A percentile compares a stretch with the other conserved stretches of the same genome.
Evolutionary conservation across 83 land plant species (phyloP).

Genomic region (Larix sibirica): DNA sequence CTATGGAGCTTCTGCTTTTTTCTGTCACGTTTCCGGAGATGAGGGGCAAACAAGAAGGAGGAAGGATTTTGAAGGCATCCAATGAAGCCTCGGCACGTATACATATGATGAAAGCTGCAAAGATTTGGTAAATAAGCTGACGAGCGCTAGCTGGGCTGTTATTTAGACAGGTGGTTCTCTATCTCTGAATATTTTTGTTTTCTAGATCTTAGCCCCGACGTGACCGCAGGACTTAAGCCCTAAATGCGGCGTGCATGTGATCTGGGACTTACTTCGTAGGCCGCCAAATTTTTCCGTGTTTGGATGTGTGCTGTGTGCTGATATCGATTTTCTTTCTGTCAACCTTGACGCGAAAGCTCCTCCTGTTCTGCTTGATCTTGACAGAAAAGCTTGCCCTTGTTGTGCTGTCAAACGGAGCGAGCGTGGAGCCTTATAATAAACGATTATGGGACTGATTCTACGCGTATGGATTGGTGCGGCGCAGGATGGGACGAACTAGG

Average conservation of each 20-base stretch:
- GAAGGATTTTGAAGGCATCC: too few relatives aligned
- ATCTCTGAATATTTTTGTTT: background rate
- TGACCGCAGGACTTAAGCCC: conserved; percentile 8
- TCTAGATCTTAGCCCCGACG: conserved; percentile 10
- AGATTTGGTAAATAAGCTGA: too few relatives aligned
- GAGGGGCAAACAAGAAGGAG: too few relatives aligned
- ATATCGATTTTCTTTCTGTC: conserved; percentile 9
- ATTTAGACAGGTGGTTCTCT: too few relatives aligned
- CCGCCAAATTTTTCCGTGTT: background rate
- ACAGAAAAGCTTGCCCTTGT: background rate
- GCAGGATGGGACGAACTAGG: background rate
- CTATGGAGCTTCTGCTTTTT: too few relatives aligned
- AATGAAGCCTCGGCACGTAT: too few relatives aligned
- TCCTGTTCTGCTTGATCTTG: background rate
- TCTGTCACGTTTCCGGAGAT: too few relatives aligned
- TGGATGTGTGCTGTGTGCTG: background rate
- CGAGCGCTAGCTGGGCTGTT: too few relatives aligned
- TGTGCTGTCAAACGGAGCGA: background rate
- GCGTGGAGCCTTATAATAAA: background rate
- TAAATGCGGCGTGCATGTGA: conserved; percentile 1
- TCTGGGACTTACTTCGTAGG: background rate
- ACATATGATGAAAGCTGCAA: too few relatives aligned
- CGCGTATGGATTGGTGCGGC: conserved; percentile 8
- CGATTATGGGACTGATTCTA: background rate
- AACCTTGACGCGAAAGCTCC: conserved; percentile 13